Conservation (phyloP, 371 early-diverging fungal species). For the Capillidium heterosporum region DNA sequence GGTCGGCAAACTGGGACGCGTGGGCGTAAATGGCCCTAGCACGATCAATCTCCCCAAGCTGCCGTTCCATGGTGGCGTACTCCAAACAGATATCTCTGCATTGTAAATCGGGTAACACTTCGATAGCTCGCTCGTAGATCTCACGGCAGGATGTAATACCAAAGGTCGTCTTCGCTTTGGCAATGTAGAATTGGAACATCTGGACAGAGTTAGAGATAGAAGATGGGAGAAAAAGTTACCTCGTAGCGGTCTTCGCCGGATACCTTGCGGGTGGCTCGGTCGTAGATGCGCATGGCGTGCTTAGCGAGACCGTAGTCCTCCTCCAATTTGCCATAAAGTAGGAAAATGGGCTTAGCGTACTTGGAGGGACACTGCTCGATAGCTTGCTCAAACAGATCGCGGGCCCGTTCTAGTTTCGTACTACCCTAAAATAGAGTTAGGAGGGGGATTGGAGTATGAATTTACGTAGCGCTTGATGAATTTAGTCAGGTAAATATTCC, state of each 20-base stretch:
- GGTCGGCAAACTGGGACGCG: slow-evolving; percentile 77
- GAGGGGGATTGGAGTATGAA: background rate
- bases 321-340: slow-evolving; percentile 88
- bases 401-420: slow-evolving; percentile 70
- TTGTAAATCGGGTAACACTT: slow-evolving; percentile 62
- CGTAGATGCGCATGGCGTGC: slow-evolving; percentile 85
- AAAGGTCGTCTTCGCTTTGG: slow-evolving; percentile 69
- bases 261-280: slow-evolving; percentile 70
- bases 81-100: slow-evolving; percentile 61
- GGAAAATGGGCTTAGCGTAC: slow-evolving; percentile 65
- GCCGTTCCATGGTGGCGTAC: slow-evolving; percentile 74
- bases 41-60: slow-evolving; percentile 88
- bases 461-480: slow-evolving; percentile 69
- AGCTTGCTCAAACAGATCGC: slow-evolving; percentile 93
- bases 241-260: slow-evolving; percentile 52
- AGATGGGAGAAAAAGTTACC: slow-evolving; percentile 9
- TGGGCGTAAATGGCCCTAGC: slow-evolving; percentile 83
- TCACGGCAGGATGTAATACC: slow-evolving; percentile 75
- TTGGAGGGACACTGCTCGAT: slow-evolving; percentile 72
- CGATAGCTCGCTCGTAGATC: slow-evolving; percentile 82
- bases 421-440: slow-evolving; percentile 30
- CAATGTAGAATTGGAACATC: slow-evolving; percentile 78
- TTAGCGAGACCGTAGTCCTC: slow-evolving; percentile 84
- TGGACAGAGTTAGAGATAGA: slow-evolving; percentile 6
- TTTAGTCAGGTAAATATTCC: slow-evolving; percentile 84